These are phyloP conservation scores for Linnemannia hyalina DNA, from an alignment of 192 early-diverging fungal species.

Conservation along the genomic window DNA sequence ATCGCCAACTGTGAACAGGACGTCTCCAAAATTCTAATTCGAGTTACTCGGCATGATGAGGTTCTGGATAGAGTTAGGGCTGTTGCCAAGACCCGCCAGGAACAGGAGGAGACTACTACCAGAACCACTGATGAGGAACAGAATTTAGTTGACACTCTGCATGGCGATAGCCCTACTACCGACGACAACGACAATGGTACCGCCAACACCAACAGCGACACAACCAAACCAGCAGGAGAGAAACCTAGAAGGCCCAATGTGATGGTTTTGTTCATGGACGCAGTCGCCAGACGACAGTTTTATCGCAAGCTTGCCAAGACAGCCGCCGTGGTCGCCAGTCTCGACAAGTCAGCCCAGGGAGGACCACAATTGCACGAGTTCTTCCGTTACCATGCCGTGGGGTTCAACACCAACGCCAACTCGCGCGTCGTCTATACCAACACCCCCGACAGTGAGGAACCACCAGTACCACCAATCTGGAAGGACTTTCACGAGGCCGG, in stretches of 20 bases:
- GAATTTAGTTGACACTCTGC: background rate
- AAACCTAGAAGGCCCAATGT: conserved; percentile 58
- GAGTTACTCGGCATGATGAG: conserved; percentile 26
- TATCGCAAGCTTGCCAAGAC: conserved; percentile 66
- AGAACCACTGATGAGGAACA: background rate
- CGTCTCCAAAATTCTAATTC: conserved; percentile 43
- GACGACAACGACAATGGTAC: background rate
- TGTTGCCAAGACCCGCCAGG: conserved; percentile 14
- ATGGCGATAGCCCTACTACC: background rate
- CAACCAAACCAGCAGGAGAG: background rate
- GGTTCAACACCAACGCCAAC: conserved; percentile 66
- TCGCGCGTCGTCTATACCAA: conserved; percentile 64
- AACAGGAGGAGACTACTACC: conserved; percentile 9
- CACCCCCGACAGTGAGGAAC: background rate
- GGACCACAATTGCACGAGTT: conserved; percentile 60
- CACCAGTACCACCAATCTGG: conserved; percentile 62
- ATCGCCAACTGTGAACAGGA: conserved; percentile 62
- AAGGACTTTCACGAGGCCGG: conserved; percentile 68
- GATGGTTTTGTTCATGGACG: conserved; percentile 67
- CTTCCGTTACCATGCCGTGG: conserved; percentile 65
- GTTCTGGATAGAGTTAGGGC: conserved; percentile 26
- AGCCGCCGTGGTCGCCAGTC: conserved; percentile 25
- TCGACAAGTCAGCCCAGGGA: conserved; percentile 47
- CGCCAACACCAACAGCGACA: background rate
- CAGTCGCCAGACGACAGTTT: conserved; percentile 65